A percentile compares a stretch with the other conserved stretches of the same genome.
phyloP scores from a whole-genome alignment of 2,329 filamentous ascomycete genomes.

The Cadophora malorum region DNA sequence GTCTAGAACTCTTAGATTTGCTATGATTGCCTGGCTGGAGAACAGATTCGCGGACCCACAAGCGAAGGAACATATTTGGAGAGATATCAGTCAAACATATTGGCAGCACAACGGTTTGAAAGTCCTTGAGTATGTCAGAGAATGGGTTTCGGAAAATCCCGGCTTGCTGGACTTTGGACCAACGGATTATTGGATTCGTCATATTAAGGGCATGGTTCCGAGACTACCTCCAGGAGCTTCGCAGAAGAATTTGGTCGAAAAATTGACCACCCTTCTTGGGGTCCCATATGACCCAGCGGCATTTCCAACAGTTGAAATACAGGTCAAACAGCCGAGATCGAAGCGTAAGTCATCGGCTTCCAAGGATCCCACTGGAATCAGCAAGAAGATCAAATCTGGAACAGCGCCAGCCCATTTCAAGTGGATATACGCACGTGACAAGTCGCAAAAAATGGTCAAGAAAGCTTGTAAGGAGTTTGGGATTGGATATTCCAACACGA shows the following conservation, averaged over 20 bases:
- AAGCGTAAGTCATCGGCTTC: constrained; percentile 27
- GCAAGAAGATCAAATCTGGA: constrained; percentile 23
- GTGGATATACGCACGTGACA: constrained; percentile 32
- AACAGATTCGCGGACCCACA: constrained; percentile 25
- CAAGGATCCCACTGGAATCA: constrained; percentile 18
- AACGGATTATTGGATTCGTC: constrained; percentile 18
- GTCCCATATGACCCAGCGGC: constrained; percentile 17
- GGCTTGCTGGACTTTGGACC: constrained; percentile 22
- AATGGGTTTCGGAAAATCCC: constrained; percentile 31
- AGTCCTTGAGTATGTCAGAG: constrained; percentile 26
- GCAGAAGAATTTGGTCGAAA: constrained; percentile 27
- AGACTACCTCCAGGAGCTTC: not conserved
- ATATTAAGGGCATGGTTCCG: not conserved
- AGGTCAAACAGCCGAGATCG: constrained; percentile 9
- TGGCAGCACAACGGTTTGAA: constrained; percentile 29
- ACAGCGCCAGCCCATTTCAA: constrained; percentile 15
- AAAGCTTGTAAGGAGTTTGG: constrained; percentile 36
- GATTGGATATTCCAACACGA: constrained; percentile 27
- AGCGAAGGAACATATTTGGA: constrained; percentile 32
- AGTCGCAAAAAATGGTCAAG: constrained; percentile 30
- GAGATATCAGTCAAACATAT: constrained; percentile 33
- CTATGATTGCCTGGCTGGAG: constrained; percentile 36
- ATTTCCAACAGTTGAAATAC: constrained; percentile 10
- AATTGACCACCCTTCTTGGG: constrained; percentile 25
- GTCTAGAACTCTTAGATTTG: constrained; percentile 33